Conservation (phyloP, 2,329 filamentous ascomycete genomes). For the Epichloe festucae region DNA sequence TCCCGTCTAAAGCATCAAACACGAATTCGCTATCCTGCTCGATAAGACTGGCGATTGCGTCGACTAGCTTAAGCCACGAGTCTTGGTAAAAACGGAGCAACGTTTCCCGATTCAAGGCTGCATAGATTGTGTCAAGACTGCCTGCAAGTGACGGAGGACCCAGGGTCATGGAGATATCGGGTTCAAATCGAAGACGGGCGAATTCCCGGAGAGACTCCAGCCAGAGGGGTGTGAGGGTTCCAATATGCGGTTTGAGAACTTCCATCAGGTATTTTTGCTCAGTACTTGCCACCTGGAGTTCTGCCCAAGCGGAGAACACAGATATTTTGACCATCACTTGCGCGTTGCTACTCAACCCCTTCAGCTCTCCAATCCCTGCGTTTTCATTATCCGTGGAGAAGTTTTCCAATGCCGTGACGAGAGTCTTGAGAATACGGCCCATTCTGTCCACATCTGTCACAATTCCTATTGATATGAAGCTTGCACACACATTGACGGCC, state of each 20-base stretch:
- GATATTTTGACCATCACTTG: slow-evolving; percentile 98
- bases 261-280: slow-evolving; percentile 83
- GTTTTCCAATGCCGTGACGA: slow-evolving; percentile 83
- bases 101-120: slow-evolving; percentile 86
- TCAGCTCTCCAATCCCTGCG: slow-evolving; percentile 82
- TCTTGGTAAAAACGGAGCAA: slow-evolving; percentile 93
- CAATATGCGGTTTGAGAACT: slow-evolving; percentile 82
- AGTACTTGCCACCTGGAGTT: slow-evolving; percentile 85
- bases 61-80: slow-evolving; percentile 89
- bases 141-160: slow-evolving; percentile 71
- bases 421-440: slow-evolving; percentile 89
- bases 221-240: slow-evolving; percentile 84
- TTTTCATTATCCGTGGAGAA: slow-evolving; percentile 73
- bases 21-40: slow-evolving; percentile 97
- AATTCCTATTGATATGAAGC: slow-evolving; percentile 92
- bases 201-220: slow-evolving; percentile 87
- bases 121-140: slow-evolving; percentile 86
- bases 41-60: slow-evolving; percentile 93
- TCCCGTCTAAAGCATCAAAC: slow-evolving; percentile 90
- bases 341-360: slow-evolving; percentile 86
- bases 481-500: slow-evolving; percentile 94
- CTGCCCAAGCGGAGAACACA: slow-evolving; percentile 93
- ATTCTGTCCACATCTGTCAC: slow-evolving; percentile 97
- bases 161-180: slow-evolving; percentile 85
- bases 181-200: slow-evolving; percentile 84